Conservation (phyloP, 1,139 yeast genomes). For the Meyerozyma smithsonii region DNA sequence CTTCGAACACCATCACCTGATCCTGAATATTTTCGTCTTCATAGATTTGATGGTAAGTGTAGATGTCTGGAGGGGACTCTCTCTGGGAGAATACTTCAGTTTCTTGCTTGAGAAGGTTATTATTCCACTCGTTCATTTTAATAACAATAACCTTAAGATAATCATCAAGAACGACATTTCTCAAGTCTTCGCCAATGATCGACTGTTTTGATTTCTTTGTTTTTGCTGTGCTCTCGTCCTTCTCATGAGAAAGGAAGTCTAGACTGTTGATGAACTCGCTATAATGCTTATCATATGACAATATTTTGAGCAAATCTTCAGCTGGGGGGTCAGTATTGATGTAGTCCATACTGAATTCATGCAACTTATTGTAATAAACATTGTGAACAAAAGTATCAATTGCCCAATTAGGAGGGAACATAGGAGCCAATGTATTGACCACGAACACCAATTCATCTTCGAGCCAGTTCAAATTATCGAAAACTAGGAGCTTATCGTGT, state of each 20-base stretch:
- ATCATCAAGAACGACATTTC: conserved; percentile 59
- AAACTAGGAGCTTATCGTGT: conserved; percentile 51
- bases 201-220: conserved; percentile 41
- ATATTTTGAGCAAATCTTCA: conserved; percentile 53
- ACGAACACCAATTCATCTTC: conserved; percentile 74
- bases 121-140: conserved; percentile 82
- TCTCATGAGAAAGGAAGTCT: conserved; percentile 14
- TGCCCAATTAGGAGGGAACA: conserved; percentile 71
- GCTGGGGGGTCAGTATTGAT: conserved; percentile 74
- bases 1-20: conserved; percentile 55
- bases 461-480: conserved; percentile 77
- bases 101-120: conserved; percentile 61
- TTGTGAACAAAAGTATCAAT: conserved; percentile 58
- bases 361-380: conserved; percentile 66
- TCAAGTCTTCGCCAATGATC: conserved; percentile 67
- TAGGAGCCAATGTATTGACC: conserved; percentile 49
- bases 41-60: conserved; percentile 34
- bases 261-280: conserved; percentile 31
- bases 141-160: conserved; percentile 62
- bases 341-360: conserved; percentile 56
- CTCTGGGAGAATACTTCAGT: conserved; percentile 57
- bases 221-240: conserved; percentile 23
- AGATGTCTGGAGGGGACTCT: conserved; percentile 64
- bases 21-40: conserved; percentile 46
- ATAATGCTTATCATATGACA: conserved; percentile 75